Evolutionary conservation across 257 asterid genomes (phyloP).

Genomic region (Salvia rosmarinus): DNA sequence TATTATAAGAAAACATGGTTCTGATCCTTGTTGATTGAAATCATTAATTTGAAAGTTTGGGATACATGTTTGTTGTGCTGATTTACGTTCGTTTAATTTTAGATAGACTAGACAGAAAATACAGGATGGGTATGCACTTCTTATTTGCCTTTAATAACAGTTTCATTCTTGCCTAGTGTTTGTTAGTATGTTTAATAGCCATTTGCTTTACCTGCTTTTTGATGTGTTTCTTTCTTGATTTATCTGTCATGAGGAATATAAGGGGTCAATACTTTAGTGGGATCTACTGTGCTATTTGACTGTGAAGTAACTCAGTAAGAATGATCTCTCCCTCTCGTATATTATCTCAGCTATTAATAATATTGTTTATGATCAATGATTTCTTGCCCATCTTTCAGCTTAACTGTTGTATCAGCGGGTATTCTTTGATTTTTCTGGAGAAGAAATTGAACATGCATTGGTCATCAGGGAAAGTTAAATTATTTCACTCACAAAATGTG

Average conservation of each 20-base stretch:
- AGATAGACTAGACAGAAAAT: no score
- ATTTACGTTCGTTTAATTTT: no score
- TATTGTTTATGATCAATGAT: slow-evolving; percentile 27
- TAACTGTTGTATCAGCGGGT: slow-evolving; percentile 89
- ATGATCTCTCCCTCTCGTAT: slow-evolving; percentile 13
- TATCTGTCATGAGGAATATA: slow-evolving; percentile 76
- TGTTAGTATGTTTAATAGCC: slow-evolving; percentile 19
- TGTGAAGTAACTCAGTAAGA: slow-evolving; percentile 80
- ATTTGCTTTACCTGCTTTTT: slow-evolving; percentile 2
- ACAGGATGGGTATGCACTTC: slow-evolving; percentile 74
- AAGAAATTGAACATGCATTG: slow-evolving; percentile 73
- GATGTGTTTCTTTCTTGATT: slow-evolving; percentile 22
- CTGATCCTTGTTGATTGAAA: no score
- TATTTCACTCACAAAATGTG: slow-evolving; percentile 9
- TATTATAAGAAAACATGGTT: no score
- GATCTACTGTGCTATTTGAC: slow-evolving; percentile 90
- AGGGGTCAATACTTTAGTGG: slow-evolving; percentile 97
- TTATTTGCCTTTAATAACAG: slow-evolving; percentile 22
- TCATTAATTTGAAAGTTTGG: no score
- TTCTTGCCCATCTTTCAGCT: slow-evolving; percentile 58
- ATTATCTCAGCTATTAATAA: slow-evolving; percentile 16
- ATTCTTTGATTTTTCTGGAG: slow-evolving; percentile 88
- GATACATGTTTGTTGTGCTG: no score
- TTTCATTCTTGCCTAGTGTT: slow-evolving; percentile 26
- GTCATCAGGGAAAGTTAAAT: slow-evolving; percentile 80